Percentiles rank a stretch among this genome's conserved stretches.
Conservation (phyloP, 1,139 yeast species). For the Geotrichum cucujoidarum region DNA sequence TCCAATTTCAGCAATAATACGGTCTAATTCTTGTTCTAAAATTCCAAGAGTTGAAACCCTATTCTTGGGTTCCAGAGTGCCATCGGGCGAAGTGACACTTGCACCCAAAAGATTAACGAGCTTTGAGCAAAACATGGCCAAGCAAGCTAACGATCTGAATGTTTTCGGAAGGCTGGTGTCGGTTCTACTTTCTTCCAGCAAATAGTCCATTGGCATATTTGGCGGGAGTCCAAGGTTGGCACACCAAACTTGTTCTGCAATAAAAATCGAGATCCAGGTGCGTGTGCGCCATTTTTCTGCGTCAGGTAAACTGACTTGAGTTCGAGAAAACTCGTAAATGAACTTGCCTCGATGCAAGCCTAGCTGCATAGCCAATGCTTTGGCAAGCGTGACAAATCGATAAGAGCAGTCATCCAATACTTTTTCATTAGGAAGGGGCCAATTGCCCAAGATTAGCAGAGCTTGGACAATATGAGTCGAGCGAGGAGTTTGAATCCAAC, state of each 20-base stretch:
- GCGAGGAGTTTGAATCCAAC: constrained; percentile 91
- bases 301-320: constrained; percentile 82
- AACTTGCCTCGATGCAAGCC: constrained; percentile 94
- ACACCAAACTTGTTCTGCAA: constrained; percentile 88
- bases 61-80: constrained; percentile 76
- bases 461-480: constrained; percentile 94
- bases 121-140: constrained; percentile 80
- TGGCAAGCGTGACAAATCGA: constrained; percentile 82
- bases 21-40: constrained; percentile 71
- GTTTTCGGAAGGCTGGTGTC: constrained; percentile 62
- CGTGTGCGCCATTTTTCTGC: constrained; percentile 94
- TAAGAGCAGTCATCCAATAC: constrained; percentile 90
- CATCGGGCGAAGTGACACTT: constrained; percentile 84
- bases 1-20: constrained; percentile 58
- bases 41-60: constrained; percentile 75
- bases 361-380: constrained; percentile 74
- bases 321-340: constrained; percentile 83
- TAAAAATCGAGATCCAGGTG: constrained; percentile 85
- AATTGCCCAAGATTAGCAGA: constrained; percentile 67
- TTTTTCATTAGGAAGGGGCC: constrained; percentile 94
- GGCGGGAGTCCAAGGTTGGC: constrained; percentile 86
- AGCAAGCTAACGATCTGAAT: constrained; percentile 65
- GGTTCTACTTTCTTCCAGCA: constrained; percentile 71
- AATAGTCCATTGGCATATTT: constrained; percentile 74
- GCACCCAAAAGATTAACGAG: constrained; percentile 83